Evolutionary conservation across 2,329 filamentous ascomycete species (phyloP).

Genomic region (Tolypocladium tropicale): DNA sequence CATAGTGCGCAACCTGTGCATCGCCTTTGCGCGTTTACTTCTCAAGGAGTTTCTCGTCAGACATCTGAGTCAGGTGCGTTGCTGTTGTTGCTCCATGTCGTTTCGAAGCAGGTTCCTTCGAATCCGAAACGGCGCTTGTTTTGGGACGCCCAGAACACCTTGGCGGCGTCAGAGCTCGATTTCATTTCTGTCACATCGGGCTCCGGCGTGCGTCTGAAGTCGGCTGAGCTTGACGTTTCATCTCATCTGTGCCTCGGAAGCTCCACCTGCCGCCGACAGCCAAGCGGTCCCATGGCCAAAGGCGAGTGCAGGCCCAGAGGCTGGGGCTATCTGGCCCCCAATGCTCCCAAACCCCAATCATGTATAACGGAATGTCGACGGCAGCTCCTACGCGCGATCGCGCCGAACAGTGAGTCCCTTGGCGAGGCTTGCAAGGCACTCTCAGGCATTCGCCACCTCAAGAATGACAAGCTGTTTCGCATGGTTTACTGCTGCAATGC

Average conservation of each 20-base stretch:
- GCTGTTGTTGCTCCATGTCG: not conserved
- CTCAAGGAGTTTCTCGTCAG: not conserved
- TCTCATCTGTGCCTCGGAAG: not conserved
- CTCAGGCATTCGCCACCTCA: conserved; percentile 12
- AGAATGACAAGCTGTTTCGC: conserved; percentile 24
- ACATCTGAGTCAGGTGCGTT: not conserved
- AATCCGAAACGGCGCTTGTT: not conserved
- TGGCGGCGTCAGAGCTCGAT: not conserved
- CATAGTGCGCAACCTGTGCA: not conserved
- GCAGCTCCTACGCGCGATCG: conserved; percentile 19
- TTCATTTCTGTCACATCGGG: not conserved
- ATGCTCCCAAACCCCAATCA: conserved; percentile 18
- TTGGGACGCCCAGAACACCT: not conserved
- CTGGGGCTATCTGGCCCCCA: conserved; percentile 19
- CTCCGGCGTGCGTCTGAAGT: not conserved
- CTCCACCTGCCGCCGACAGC: not conserved
- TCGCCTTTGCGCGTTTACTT: not conserved
- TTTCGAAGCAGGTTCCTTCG: not conserved
- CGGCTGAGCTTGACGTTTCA: not conserved
- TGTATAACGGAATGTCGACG: conserved; percentile 24
- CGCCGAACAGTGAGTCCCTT: conserved; percentile 18
- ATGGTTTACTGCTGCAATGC: conserved; percentile 42
- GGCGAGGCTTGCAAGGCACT: conserved; percentile 20
- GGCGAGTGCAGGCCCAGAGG: conserved; percentile 10
- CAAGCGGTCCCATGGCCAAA: not conserved